A percentile compares a stretch with the other conserved stretches of the same genome.
phyloP scores from a whole-genome alignment of 352 stramenopile genomes.

The Salisapilia sapeloensis region DNA sequence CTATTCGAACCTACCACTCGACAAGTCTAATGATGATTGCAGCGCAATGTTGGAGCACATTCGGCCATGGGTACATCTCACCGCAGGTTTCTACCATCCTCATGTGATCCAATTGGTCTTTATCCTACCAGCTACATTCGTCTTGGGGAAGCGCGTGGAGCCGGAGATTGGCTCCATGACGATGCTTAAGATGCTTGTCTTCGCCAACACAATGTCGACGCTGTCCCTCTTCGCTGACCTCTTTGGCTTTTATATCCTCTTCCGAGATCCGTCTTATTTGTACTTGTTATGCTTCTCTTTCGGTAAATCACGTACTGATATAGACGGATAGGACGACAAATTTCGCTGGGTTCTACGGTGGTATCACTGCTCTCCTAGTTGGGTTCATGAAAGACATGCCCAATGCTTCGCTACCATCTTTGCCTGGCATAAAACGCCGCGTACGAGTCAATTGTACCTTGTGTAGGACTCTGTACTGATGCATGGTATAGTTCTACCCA shows the following conservation, averaged over 20 bases:
- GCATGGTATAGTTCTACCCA: conserved; percentile 40
- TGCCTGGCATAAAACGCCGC: conserved; percentile 41
- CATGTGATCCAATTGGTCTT: conserved; percentile 36
- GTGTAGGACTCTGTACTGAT: background rate
- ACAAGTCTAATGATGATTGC: background rate
- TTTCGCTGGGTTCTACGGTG: conserved; percentile 59
- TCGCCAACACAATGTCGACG: conserved; percentile 52
- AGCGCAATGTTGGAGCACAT: conserved; percentile 78
- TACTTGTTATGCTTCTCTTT: conserved; percentile 11
- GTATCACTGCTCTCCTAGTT: conserved; percentile 64
- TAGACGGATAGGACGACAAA: conserved; percentile 24
- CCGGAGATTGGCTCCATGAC: conserved; percentile 41
- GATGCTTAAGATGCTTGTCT: conserved; percentile 48
- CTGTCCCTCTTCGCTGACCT: conserved; percentile 64
- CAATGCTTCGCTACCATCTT: conserved; percentile 24
- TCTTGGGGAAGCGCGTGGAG: conserved; percentile 63
- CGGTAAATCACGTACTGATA: background rate
- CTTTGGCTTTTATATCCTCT: conserved; percentile 71
- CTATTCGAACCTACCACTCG: background rate
- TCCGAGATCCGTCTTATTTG: conserved; percentile 62
- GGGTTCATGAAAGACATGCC: conserved; percentile 63
- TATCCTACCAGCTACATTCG: conserved; percentile 43
- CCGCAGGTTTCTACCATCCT: conserved; percentile 73
- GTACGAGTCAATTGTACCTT: conserved; percentile 12
- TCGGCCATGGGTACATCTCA: conserved; percentile 74